A percentile compares a stretch with the other conserved stretches of the same genome.
Evolutionary conservation across 2,329 filamentous ascomycete species (phyloP).

Genomic region (Lanzia echinophila): DNA sequence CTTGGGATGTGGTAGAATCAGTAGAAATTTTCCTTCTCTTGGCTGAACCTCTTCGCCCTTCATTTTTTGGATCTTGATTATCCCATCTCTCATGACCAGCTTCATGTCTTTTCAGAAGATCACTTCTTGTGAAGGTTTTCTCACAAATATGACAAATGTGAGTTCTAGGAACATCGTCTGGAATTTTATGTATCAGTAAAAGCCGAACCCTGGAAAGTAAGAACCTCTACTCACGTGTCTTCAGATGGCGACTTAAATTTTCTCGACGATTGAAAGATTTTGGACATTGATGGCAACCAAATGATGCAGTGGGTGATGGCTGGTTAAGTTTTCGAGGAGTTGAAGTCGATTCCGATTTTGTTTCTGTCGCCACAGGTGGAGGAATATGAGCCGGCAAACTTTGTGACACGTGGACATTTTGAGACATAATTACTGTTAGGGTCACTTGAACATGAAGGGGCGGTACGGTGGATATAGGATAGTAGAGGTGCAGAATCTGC

Average conservation of each 20-base stretch:
- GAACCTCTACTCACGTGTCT: slow-evolving; percentile 15
- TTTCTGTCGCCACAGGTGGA: background rate
- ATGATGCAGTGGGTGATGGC: background rate
- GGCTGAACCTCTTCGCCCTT: background rate
- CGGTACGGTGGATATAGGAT: background rate
- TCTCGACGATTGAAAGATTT: slow-evolving; percentile 23
- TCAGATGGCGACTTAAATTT: slow-evolving; percentile 23
- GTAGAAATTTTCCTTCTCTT: slow-evolving; percentile 14
- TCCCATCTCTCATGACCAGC: slow-evolving; percentile 23
- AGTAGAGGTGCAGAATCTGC: background rate
- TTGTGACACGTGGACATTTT: background rate
- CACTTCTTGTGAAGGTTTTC: slow-evolving; percentile 24
- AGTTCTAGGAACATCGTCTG: slow-evolving; percentile 15
- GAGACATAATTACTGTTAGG: background rate
- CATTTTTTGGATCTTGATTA: slow-evolving; percentile 6
- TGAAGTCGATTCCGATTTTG: background rate
- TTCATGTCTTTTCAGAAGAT: slow-evolving; percentile 22
- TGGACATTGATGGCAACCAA: slow-evolving; percentile 16
- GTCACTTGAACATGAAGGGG: background rate
- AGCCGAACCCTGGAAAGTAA: background rate
- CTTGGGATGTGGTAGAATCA: background rate
- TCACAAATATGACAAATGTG: slow-evolving; percentile 22
- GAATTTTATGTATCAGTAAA: slow-evolving; percentile 3
- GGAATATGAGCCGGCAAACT: background rate
- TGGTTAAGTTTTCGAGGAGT: background rate